phyloP scores from a whole-genome alignment of 1,284 basidiomycete genomes.

The Malassezia obtusa region DNA sequence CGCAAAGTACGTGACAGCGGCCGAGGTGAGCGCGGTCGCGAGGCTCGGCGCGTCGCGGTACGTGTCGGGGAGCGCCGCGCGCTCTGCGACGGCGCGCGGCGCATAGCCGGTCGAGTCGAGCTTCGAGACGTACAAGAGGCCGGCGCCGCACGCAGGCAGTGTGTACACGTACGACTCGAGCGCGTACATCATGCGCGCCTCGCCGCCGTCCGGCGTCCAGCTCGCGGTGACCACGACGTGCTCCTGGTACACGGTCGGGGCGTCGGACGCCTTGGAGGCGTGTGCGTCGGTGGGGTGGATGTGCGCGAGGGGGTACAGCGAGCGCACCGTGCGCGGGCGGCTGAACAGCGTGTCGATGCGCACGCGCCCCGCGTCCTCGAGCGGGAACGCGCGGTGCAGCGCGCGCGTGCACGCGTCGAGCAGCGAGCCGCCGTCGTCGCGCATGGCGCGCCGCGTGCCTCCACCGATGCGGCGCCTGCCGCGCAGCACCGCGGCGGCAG shows the following conservation, averaged over 20 bases:
- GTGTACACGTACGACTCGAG: constrained; percentile 75
- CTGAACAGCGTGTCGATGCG: constrained; percentile 33
- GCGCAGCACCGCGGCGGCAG: background rate
- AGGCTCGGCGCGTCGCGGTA: constrained; percentile 19
- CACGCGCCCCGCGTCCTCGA: constrained; percentile 18
- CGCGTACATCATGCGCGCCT: constrained; percentile 58
- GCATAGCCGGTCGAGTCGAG: constrained; percentile 83
- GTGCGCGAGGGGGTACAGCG: constrained; percentile 43
- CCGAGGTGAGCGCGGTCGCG: constrained; percentile 60
- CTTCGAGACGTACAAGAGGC: constrained; percentile 82
- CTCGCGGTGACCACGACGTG: constrained; percentile 24
- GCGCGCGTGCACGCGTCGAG: background rate
- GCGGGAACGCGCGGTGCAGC: constrained; percentile 17
- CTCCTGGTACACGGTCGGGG: constrained; percentile 21
- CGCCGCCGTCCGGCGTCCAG: constrained; percentile 7
- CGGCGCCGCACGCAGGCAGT: constrained; percentile 59
- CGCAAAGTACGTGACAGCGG: constrained; percentile 60
- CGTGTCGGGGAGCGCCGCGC: constrained; percentile 6
- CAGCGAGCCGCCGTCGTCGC: background rate
- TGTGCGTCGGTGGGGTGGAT: constrained; percentile 25
- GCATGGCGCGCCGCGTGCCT: background rate
- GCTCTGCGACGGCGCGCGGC: constrained; percentile 17
- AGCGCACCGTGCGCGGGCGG: constrained; percentile 29
- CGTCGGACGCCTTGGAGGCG: constrained; percentile 13
- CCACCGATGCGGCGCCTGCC: background rate